These are phyloP conservation scores for Suhomyces anneliseae DNA, from an alignment of 1,139 yeast species.

Conservation along the genomic window DNA sequence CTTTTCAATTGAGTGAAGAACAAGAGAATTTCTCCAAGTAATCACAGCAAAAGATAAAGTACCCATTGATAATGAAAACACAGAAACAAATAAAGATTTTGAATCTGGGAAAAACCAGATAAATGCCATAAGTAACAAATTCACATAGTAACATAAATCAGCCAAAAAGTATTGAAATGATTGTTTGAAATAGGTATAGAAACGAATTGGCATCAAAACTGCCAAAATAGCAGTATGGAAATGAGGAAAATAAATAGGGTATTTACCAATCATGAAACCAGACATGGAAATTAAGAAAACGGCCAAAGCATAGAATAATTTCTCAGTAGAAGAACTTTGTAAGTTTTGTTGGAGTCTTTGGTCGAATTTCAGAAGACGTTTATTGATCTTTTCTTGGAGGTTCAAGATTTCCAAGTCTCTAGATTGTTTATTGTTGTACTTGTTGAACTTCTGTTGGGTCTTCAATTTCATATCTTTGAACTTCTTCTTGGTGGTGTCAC, in stretches of 20 bases:
- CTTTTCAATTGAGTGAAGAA: slow-evolving; percentile 87
- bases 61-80: slow-evolving; percentile 86
- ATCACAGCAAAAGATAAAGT: slow-evolving; percentile 91
- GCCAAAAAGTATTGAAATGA: slow-evolving; percentile 87
- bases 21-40: slow-evolving; percentile 94
- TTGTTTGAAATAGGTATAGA: slow-evolving; percentile 76
- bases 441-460: slow-evolving; percentile 35
- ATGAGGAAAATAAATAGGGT: slow-evolving; percentile 75
- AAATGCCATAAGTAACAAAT: slow-evolving; percentile 63
- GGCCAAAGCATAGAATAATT: slow-evolving; percentile 76
- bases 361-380: slow-evolving; percentile 57
- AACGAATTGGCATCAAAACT: slow-evolving; percentile 78
- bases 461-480: slow-evolving; percentile 38
- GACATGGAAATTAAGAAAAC: slow-evolving; percentile 65
- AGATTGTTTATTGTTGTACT: slow-evolving; percentile 16
- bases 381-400: slow-evolving; percentile 36
- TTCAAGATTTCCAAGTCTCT: slow-evolving; percentile 26
- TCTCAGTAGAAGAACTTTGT: slow-evolving; percentile 68
- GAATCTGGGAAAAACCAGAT: slow-evolving; percentile 85
- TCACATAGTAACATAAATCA: slow-evolving; percentile 91
- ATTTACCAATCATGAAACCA: slow-evolving; percentile 77
- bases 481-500: slow-evolving; percentile 36
- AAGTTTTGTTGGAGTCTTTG: slow-evolving; percentile 50
- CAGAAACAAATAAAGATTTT: slow-evolving; percentile 68
- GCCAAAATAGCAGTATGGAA: slow-evolving; percentile 65